Percentiles rank a stretch among this genome's conserved stretches.
Conservation (phyloP, 2,329 filamentous ascomycete genomes). For the Claviceps monticola region DNA sequence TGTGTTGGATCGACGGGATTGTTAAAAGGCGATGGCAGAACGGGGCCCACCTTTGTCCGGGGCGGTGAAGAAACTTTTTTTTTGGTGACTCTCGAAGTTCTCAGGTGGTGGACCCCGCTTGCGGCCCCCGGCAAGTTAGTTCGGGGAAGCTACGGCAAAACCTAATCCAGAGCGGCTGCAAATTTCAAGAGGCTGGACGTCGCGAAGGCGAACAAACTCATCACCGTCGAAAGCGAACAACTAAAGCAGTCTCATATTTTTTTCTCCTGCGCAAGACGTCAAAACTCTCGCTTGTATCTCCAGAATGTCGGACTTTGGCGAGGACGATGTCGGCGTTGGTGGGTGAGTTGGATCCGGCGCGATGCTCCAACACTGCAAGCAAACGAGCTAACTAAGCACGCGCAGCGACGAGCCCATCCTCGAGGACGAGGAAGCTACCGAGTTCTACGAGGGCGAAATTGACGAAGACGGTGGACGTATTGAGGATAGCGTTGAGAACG, state of each 20-base stretch:
- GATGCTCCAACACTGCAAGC: neutral
- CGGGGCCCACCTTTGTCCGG: constrained; percentile 12
- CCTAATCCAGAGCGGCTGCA: constrained; percentile 9
- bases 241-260: neutral
- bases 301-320: constrained; percentile 61
- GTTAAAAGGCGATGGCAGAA: constrained; percentile 17
- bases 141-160: constrained; percentile 20
- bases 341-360: constrained; percentile 30
- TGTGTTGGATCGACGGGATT: neutral
- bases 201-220: neutral
- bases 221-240: neutral
- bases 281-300: neutral
- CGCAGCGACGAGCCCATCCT: constrained; percentile 55
- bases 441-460: constrained; percentile 42
- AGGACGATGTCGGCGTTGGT: constrained; percentile 46
- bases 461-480: constrained; percentile 37
- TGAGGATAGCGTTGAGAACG: constrained; percentile 36
- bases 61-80: constrained; percentile 20
- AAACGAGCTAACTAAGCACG: constrained; percentile 1
- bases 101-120: neutral
- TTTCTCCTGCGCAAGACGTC: neutral
- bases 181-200: constrained; percentile 17
- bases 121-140: too few relatives aligned
- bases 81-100: constrained; percentile 12
- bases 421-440: constrained; percentile 53